These are phyloP conservation scores for Quercus agrifolia DNA, from an alignment of 306 rosid species.

Conservation along the genomic window DNA sequence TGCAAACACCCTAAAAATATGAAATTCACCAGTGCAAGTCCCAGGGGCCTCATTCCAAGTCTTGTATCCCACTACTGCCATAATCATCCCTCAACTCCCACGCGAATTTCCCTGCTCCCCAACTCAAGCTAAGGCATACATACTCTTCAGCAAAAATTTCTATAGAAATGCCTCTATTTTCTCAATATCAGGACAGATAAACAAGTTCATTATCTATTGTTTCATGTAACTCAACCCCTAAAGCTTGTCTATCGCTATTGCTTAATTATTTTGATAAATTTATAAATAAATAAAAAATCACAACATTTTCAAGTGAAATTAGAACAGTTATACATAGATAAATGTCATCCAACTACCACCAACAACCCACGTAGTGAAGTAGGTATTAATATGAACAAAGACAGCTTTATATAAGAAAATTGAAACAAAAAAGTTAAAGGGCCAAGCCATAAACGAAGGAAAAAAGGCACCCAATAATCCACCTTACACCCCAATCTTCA, in stretches of 20 bases:
- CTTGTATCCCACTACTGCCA: too few relatives aligned
- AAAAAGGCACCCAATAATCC: too few relatives aligned
- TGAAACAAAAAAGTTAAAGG: too few relatives aligned
- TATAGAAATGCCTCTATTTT: not conserved
- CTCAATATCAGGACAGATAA: not conserved
- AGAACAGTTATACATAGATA: not conserved
- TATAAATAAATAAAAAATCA: not conserved
- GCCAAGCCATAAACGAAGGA: too few relatives aligned
- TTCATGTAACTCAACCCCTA: not conserved
- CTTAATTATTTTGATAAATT: not conserved
- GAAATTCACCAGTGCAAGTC: too few relatives aligned
- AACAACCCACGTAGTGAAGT: too few relatives aligned
- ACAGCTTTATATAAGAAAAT: too few relatives aligned
- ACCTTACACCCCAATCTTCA: too few relatives aligned
- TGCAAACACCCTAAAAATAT: too few relatives aligned
- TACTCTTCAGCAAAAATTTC: not conserved
- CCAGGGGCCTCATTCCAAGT: too few relatives aligned
- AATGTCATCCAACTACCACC: not conserved
- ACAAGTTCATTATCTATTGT: not conserved
- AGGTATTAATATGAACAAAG: too few relatives aligned
- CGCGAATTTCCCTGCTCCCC: not conserved
- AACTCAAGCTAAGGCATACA: not conserved
- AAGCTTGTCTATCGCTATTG: not conserved
- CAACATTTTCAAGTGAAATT: not conserved
- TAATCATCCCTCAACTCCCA: not conserved